A percentile compares a stretch with the other conserved stretches of the same genome.
Evolutionary conservation across 495 filamentous ascomycete species (phyloP).

Genomic region (Podospora comata): DNA sequence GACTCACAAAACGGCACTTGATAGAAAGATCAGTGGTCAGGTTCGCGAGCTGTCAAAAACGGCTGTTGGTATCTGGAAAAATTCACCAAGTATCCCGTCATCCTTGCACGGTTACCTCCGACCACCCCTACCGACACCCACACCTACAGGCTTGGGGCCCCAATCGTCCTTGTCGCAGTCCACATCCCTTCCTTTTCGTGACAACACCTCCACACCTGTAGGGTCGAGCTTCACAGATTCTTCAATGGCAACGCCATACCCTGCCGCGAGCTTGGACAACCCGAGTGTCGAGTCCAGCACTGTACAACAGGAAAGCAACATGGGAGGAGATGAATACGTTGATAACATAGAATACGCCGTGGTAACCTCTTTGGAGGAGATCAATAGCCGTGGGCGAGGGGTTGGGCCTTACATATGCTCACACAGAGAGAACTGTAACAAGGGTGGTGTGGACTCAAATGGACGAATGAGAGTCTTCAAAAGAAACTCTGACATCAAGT

Average conservation of each 20-base stretch:
- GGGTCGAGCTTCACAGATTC: background rate
- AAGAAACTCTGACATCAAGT: background rate
- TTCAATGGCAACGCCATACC: background rate
- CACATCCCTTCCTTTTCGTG: background rate
- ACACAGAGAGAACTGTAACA: background rate
- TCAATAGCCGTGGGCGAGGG: background rate
- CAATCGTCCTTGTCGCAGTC: background rate
- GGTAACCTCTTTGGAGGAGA: background rate
- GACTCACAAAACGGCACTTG: background rate
- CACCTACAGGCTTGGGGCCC: too few relatives aligned
- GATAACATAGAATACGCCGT: background rate
- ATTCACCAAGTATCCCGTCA: background rate
- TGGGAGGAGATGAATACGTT: background rate
- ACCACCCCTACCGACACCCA: too few relatives aligned
- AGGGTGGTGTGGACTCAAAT: background rate
- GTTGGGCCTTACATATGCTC: background rate
- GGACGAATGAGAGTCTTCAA: background rate
- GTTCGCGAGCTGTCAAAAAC: background rate
- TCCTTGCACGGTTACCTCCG: background rate
- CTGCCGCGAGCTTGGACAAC: background rate
- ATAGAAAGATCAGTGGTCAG: background rate
- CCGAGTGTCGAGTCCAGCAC: background rate
- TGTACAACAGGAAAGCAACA: background rate
- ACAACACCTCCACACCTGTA: too few relatives aligned
- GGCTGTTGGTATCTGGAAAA: background rate